Conservation (phyloP, 352 stramenopile genomes). For the Globisporangium ultimum region DNA sequence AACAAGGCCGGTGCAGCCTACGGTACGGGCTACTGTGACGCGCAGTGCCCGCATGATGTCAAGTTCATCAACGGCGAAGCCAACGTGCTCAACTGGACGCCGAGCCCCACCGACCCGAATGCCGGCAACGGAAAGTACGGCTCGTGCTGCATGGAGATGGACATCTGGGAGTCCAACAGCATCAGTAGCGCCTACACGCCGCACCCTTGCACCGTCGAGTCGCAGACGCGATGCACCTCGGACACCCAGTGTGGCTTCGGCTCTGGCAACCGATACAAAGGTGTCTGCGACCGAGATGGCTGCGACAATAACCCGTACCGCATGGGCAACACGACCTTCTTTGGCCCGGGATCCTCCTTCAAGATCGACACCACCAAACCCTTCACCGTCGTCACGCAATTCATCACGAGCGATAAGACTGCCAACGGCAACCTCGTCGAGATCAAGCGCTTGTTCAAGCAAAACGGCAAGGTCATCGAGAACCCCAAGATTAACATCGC, state of each 20-base stretch:
- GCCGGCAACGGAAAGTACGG: conserved; percentile 52
- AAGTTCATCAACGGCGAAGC: conserved; percentile 80
- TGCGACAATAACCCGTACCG: conserved; percentile 74
- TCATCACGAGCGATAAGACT: conserved; percentile 58
- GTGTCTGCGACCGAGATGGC: conserved; percentile 72
- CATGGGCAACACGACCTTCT: conserved; percentile 67
- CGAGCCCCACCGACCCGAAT: conserved; percentile 27
- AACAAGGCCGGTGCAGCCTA: conserved; percentile 59
- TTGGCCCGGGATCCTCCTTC: conserved; percentile 47
- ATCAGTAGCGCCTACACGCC: conserved; percentile 53
- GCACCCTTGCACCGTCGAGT: conserved; percentile 46
- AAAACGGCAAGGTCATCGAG: conserved; percentile 41
- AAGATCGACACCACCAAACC: conserved; percentile 51
- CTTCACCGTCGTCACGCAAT: conserved; percentile 76
- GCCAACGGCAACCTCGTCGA: conserved; percentile 49
- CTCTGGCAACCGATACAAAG: conserved; percentile 48
- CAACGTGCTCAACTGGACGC: conserved; percentile 55
- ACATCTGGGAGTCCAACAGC: conserved; percentile 70
- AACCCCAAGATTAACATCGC: conserved; percentile 30
- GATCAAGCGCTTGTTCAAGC: conserved; percentile 72
- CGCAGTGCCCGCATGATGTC: conserved; percentile 67
- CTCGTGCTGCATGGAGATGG: conserved; percentile 63
- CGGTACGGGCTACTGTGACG: conserved; percentile 73
- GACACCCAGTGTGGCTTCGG: conserved; percentile 42
- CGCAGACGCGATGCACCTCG: conserved; percentile 31